Conservation (phyloP, 2,329 filamentous ascomycete species). For the Penicillium verrucosum region DNA sequence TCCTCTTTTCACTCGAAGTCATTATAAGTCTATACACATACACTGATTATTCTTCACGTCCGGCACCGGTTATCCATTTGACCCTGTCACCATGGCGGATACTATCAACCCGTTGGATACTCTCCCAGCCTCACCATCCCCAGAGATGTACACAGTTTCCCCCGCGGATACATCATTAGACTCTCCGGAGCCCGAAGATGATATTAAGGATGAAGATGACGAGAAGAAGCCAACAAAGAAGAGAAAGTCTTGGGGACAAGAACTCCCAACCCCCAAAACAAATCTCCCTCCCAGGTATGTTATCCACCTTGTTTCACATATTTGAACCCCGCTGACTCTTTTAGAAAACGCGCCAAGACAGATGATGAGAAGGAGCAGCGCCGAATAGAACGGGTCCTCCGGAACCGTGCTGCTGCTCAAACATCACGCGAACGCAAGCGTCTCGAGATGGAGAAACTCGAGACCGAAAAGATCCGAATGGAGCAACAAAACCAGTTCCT, state of each 20-base stretch:
- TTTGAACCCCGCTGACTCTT: constrained; percentile 12
- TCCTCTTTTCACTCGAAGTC: constrained; percentile 3
- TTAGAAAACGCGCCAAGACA: constrained; percentile 93
- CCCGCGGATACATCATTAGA: constrained; percentile 41
- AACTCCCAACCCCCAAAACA: constrained; percentile 93
- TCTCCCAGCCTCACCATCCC: constrained; percentile 29
- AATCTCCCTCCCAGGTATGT: constrained; percentile 83
- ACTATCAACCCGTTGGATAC: constrained; percentile 33
- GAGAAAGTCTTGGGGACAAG: constrained; percentile 97
- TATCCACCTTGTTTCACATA: background rate
- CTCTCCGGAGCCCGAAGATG: constrained; percentile 23
- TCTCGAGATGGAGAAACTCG: constrained; percentile 79
- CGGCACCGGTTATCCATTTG: constrained; percentile 20
- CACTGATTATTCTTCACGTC: constrained; percentile 4
- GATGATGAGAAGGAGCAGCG: constrained; percentile 99
- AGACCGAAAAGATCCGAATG: constrained; percentile 60
- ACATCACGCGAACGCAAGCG: constrained; percentile 94
- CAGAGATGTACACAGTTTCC: constrained; percentile 41
- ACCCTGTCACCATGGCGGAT: constrained; percentile 30
- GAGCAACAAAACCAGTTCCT: constrained; percentile 72
- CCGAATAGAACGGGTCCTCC: constrained; percentile 92
- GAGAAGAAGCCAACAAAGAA: constrained; percentile 80
- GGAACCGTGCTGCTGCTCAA: constrained; percentile 92
- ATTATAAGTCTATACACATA: constrained; percentile 6
- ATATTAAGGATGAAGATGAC: constrained; percentile 38